Evolutionary conservation across 495 filamentous ascomycete species (phyloP), one percentile per base, ranked within the genome.

Genomic region (Aspergillus carlsbadensis): DNA sequence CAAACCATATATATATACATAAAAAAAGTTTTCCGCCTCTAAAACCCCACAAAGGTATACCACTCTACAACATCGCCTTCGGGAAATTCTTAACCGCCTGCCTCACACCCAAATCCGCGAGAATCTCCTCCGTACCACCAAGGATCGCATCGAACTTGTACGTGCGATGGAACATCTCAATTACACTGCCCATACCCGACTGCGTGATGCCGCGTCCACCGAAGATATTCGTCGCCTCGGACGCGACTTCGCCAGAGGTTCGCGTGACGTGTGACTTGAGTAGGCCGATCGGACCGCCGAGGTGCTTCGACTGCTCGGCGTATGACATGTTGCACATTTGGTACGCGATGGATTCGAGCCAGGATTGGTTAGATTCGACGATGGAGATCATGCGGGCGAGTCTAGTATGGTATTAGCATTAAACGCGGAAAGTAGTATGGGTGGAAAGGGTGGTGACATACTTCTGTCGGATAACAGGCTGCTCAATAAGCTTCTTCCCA

Each of bases 111-210:
- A 94, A 67, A 70, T 96, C 90, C 4, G 83, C 89, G 50, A 96
- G 68, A 52, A 94, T 85, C 74, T 94, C 90, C 71, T 96, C 90
- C 11, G 89, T 86, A 2, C 90, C 90, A 47, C 91, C 90, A 5
- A 96, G 71, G 58, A 96, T 92, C 13, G 91, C 84, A 70, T 96
- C 90, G 63, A 94, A 94, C 76, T 94, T 94, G 72, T 94, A 93
- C 0, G 85, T 89, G 31, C 89, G 79, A 65, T 91, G 78, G 77
- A 92, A 93, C 76, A 85, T 84, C 74, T 94, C 91, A 34, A 94
- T 82, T 21, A 89, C 75, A 39, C 80, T 80, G 24, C 91, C 90
- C 90, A 94, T 96, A 26, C 91, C 90, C 1, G 77, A 81, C 73
- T 92, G 87, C 2, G 90, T 96, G 15, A 96, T 65, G 1, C 85